These are phyloP conservation scores for Alisma plantagoaquatica DNA, from an alignment of 106 monocot species.

Conservation along the genomic window DNA sequence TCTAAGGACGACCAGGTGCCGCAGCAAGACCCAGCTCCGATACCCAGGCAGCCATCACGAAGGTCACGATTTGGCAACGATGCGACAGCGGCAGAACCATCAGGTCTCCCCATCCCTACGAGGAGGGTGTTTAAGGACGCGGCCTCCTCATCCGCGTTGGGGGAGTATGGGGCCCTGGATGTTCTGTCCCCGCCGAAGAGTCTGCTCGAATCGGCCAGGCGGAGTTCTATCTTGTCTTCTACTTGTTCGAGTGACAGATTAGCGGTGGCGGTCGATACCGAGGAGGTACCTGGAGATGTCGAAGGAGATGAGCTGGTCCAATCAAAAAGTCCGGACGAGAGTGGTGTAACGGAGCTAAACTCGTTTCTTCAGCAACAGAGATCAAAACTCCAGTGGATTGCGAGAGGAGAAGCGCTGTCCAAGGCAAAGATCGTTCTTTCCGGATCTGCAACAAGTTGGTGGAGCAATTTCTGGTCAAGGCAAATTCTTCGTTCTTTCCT, in stretches of 20 bases:
- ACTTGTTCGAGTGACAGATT: slow-evolving; percentile 23
- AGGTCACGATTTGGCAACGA: not conserved
- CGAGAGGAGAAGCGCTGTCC: slow-evolving; percentile 9
- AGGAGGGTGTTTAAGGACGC: not conserved
- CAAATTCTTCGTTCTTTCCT: not conserved
- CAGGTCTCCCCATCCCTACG: not conserved
- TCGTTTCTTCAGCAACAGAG: slow-evolving; percentile 25
- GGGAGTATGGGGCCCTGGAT: not conserved
- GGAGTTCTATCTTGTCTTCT: slow-evolving; percentile 17
- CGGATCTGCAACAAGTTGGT: slow-evolving; percentile 19
- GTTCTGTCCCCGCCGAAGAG: slow-evolving; percentile 22
- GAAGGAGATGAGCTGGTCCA: not conserved
- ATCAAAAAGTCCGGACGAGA: not conserved
- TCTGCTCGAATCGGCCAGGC: slow-evolving; percentile 19
- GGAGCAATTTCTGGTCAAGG: not conserved
- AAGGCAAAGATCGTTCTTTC: slow-evolving; percentile 37
- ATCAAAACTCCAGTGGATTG: slow-evolving; percentile 12
- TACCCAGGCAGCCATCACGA: not conserved
- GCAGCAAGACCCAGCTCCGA: not conserved
- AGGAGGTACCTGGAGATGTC: not conserved
- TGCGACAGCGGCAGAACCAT: not conserved
- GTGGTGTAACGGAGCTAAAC: slow-evolving; percentile 19
- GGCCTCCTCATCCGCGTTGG: not conserved
- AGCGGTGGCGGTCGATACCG: not conserved
- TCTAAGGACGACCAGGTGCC: not conserved